These are phyloP conservation scores for Galerina marginata DNA, from an alignment of 768 basidiomycete species.

Conservation along the genomic window DNA sequence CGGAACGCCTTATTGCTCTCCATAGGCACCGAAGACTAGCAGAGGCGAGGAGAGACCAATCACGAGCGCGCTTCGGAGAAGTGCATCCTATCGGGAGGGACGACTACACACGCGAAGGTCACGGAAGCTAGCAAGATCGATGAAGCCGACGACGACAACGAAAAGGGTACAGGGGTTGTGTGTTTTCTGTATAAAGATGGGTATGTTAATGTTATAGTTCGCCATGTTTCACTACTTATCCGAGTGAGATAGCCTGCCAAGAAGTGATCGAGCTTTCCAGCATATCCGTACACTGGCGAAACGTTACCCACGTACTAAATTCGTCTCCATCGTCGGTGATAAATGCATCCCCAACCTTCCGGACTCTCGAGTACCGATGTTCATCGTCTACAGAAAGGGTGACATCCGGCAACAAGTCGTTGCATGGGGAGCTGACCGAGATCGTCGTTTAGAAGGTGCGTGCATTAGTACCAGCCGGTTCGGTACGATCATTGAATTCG, in stretches of 20 bases:
- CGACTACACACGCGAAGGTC: slow-evolving; percentile 93
- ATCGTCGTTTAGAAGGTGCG: slow-evolving; percentile 78
- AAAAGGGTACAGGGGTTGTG: slow-evolving; percentile 87
- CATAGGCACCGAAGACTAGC: slow-evolving; percentile 67
- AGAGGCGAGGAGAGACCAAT: slow-evolving; percentile 19
- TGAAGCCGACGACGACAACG: slow-evolving; percentile 66
- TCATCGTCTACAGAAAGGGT: slow-evolving; percentile 93
- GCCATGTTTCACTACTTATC: too few relatives aligned
- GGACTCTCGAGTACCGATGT: slow-evolving; percentile 87
- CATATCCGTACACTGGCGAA: slow-evolving; percentile 76
- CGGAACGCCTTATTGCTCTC: slow-evolving; percentile 71
- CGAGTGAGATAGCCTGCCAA: slow-evolving; percentile 61
- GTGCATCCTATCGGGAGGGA: slow-evolving; percentile 79
- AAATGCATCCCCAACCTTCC: slow-evolving; percentile 98
- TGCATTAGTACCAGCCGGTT: too few relatives aligned
- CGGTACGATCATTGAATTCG: too few relatives aligned
- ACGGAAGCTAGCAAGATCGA: slow-evolving; percentile 36
- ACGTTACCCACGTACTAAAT: slow-evolving; percentile 91
- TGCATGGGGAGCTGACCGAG: slow-evolving; percentile 82
- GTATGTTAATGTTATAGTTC: slow-evolving; percentile 49
- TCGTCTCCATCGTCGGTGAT: slow-evolving; percentile 92
- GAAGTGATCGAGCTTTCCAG: slow-evolving; percentile 75
- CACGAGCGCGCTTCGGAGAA: slow-evolving; percentile 37
- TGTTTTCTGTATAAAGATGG: slow-evolving; percentile 95
- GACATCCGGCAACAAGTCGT: slow-evolving; percentile 86